Evolutionary conservation across 306 rosid genomes (phyloP).

Genomic region (Citrullus mucosospermus): DNA sequence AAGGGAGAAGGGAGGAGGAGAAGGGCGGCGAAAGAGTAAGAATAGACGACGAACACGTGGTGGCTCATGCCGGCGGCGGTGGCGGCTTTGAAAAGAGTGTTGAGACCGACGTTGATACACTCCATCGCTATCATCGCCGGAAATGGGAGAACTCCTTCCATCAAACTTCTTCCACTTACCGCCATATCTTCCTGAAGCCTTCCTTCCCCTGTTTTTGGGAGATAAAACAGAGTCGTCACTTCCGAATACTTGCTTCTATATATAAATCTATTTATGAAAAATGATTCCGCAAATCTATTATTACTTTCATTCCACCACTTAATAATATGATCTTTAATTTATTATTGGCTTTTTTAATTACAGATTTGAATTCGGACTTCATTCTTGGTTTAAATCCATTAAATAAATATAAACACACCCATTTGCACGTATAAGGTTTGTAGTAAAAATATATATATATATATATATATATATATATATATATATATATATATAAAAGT

Average conservation of each 20-base stretch:
- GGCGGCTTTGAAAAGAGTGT: slow-evolving; percentile 83
- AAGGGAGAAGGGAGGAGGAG: slow-evolving; percentile 56
- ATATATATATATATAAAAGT: no score
- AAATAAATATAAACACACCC: not conserved
- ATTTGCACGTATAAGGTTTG: no score
- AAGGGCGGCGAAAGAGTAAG: slow-evolving; percentile 52
- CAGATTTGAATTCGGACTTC: not conserved
- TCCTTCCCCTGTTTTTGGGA: not conserved
- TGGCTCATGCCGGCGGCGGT: slow-evolving; percentile 57
- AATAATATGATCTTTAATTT: no score
- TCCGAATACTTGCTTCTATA: not conserved
- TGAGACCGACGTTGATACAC: slow-evolving; percentile 48
- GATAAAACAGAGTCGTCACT: not conserved
- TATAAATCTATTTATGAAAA: no score
- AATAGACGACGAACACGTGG: slow-evolving; percentile 65
- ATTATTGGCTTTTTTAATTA: no score
- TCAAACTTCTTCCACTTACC: slow-evolving; percentile 9
- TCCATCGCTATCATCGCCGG: slow-evolving; percentile 52
- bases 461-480: no score
- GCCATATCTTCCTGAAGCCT: slow-evolving; percentile 17
- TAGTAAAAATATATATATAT: no score
- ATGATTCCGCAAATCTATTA: no score
- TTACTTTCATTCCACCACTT: no score
- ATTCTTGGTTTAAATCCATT: not conserved
- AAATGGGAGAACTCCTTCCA: slow-evolving; percentile 43